Evolutionary conservation across 257 asterid species (phyloP).

Genomic region (Salvia rosmarinus): DNA sequence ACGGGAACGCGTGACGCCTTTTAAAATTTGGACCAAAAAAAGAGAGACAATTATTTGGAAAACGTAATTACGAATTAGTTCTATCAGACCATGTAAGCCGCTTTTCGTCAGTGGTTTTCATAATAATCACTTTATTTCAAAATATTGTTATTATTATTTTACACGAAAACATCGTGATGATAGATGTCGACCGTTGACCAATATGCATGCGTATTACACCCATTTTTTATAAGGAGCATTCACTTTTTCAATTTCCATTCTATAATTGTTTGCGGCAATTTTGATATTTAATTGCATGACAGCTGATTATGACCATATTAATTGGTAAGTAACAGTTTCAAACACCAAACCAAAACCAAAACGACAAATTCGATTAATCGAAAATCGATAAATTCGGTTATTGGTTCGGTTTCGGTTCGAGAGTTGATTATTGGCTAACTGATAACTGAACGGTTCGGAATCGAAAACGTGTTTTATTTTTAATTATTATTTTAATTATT

Average conservation of each 20-base stretch:
- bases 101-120: slow-evolving; percentile 11
- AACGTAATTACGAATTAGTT: neutral
- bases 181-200: neutral
- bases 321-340: no score
- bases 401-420: no score
- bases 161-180: neutral
- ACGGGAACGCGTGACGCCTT: no score
- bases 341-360: no score
- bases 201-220: slow-evolving; percentile 3
- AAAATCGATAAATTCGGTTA: no score
- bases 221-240: neutral
- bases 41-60: neutral
- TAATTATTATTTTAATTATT: no score
- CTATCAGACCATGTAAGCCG: neutral
- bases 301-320: neutral
- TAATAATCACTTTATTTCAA: neutral
- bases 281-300: neutral
- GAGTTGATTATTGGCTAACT: no score
- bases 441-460: no score
- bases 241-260: neutral
- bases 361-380: no score
- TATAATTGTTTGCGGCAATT: neutral
- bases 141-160: slow-evolving; percentile 1
- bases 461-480: no score
- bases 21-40: no score